phyloP scores from a whole-genome alignment of 202 grass and related monocot genomes.

The Schoenoplectus triqueter region DNA sequence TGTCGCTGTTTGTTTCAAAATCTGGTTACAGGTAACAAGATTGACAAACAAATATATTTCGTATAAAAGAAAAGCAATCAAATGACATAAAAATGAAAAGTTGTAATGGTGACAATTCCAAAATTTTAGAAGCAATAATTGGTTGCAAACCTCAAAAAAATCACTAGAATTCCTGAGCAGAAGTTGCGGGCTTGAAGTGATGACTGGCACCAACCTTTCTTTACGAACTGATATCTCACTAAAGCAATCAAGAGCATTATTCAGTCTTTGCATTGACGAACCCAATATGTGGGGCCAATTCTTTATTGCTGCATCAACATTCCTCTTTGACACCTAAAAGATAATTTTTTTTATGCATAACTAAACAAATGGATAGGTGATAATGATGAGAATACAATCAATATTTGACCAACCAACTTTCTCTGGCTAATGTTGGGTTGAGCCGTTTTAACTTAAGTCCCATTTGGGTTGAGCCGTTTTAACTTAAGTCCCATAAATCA shows the following conservation, averaged over 20 bases:
- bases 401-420: conserved; percentile 13
- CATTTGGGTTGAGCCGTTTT: not conserved
- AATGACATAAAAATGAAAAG: not conserved
- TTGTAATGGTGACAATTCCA: not conserved
- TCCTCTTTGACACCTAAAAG: conserved; percentile 60
- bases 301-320: conserved; percentile 51
- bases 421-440: not conserved
- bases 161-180: conserved; percentile 77
- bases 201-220: conserved; percentile 68
- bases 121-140: conserved; percentile 15
- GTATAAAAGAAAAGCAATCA: not conserved
- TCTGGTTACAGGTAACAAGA: conserved; percentile 7
- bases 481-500: not conserved
- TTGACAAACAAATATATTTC: not conserved
- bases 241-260: conserved; percentile 58
- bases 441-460: no score
- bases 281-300: conserved; percentile 92
- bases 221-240: conserved; percentile 64
- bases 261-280: conserved; percentile 72
- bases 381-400: not conserved
- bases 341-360: conserved; percentile 23
- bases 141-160: conserved; percentile 61
- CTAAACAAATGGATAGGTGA: conserved; percentile 7
- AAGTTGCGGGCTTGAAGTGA: conserved; percentile 91
- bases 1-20: not conserved